These are phyloP conservation scores for Pterothamnion heteromorphum DNA, from an alignment of 31 red algal species.

Conservation along the genomic window DNA sequence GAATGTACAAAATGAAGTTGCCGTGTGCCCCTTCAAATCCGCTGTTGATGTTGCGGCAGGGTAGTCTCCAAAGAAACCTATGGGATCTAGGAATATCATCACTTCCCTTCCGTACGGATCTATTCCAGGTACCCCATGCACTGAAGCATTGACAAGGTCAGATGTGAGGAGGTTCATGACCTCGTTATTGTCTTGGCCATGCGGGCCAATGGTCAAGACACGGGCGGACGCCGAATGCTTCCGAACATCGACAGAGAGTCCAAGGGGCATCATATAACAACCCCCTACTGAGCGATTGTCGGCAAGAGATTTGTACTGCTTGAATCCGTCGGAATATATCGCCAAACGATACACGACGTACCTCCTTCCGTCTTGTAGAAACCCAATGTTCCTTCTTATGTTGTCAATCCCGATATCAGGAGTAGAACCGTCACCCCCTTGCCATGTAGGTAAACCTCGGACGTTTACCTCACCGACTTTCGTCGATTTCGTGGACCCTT, in stretches of 20 bases:
- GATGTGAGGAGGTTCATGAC: background rate
- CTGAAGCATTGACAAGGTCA: background rate
- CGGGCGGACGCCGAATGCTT: background rate
- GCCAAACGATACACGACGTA: background rate
- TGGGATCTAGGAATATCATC: background rate
- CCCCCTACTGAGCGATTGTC: background rate
- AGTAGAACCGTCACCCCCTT: background rate
- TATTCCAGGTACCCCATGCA: background rate
- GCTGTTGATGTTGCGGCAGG: background rate
- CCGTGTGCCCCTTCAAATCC: background rate
- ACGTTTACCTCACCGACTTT: background rate
- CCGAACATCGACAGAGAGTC: background rate
- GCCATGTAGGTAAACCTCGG: background rate
- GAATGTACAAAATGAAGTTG: background rate
- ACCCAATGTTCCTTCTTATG: background rate
- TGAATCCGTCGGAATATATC: background rate
- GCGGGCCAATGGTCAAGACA: background rate
- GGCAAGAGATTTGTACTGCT: background rate
- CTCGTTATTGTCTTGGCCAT: background rate
- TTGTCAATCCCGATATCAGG: background rate
- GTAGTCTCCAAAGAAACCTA: constrained; percentile 13
- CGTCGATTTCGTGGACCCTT: background rate
- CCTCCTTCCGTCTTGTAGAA: background rate
- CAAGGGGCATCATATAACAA: background rate
- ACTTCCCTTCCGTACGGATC: background rate